Percentiles rank a stretch among this genome's conserved stretches.
These are phyloP conservation scores for Avena atlantica DNA, from an alignment of 176 grass and related monocot genomes.

Conservation along the genomic window DNA sequence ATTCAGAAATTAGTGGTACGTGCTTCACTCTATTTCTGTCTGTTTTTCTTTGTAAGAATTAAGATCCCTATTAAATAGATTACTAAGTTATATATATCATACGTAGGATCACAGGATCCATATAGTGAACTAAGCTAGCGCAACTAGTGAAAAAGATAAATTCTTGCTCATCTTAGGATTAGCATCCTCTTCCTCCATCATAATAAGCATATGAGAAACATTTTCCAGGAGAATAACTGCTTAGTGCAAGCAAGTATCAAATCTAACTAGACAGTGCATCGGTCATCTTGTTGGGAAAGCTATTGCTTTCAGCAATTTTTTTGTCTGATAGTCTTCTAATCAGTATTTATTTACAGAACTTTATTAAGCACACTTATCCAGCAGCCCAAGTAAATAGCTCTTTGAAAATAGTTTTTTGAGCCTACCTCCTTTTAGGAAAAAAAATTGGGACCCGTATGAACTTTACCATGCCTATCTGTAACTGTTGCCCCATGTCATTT, in stretches of 20 bases:
- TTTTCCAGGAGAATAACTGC: not conserved
- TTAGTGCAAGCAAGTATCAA: not conserved
- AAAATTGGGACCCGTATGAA: not conserved
- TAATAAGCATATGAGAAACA: not conserved
- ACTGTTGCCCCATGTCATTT: not conserved
- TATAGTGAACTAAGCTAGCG: not conserved
- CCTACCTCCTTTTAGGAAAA: not conserved
- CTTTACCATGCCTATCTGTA: not conserved
- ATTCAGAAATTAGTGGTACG: constrained; percentile 91
- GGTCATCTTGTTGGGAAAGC: not conserved
- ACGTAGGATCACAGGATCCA: not conserved
- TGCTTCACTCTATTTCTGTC: constrained; percentile 32
- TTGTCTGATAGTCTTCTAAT: not conserved
- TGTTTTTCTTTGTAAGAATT: not conserved
- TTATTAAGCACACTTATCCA: not conserved
- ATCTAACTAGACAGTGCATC: not conserved
- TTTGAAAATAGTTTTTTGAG: not conserved
- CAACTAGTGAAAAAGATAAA: not conserved
- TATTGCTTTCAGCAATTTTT: not conserved
- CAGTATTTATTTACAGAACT: not conserved
- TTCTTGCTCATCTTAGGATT: not conserved
- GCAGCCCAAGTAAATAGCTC: not conserved
- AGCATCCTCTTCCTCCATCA: not conserved
- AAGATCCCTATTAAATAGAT: not conserved
- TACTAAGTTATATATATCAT: not conserved